A percentile compares a stretch with the other conserved stretches of the same genome.
These are phyloP conservation scores for Talaromyces pinophilus DNA, from an alignment of 2,329 filamentous ascomycete genomes.

Conservation along the genomic window DNA sequence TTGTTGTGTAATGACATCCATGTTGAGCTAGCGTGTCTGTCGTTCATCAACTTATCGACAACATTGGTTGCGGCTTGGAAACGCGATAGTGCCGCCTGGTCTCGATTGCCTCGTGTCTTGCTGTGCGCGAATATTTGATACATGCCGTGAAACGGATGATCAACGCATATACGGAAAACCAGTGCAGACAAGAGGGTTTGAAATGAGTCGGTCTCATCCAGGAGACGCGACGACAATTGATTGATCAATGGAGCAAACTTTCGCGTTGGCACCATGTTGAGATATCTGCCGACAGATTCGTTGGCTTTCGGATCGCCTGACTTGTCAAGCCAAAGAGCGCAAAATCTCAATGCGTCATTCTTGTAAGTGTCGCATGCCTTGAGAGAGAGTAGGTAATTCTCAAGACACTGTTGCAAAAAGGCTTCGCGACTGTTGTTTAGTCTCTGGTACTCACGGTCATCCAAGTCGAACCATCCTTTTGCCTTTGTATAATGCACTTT, in stretches of 20 bases:
- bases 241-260: constrained; percentile 96
- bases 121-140: constrained; percentile 90
- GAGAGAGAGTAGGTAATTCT: constrained; percentile 88
- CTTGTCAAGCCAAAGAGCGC: constrained; percentile 89
- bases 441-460: constrained; percentile 80
- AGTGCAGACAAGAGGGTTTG: constrained; percentile 73
- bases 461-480: constrained; percentile 86
- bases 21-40: constrained; percentile 55
- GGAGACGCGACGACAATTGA: constrained; percentile 88
- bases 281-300: constrained; percentile 68
- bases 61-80: constrained; percentile 72
- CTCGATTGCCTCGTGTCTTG: constrained; percentile 66
- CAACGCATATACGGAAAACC: constrained; percentile 79
- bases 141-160: constrained; percentile 96
- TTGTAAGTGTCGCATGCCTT: constrained; percentile 84
- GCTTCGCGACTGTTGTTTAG: constrained; percentile 74
- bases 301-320: constrained; percentile 77
- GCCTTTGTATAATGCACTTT: constrained; percentile 67
- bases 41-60: constrained; percentile 59
- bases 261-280: constrained; percentile 76
- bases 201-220: constrained; percentile 69
- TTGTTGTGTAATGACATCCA: constrained; percentile 75
- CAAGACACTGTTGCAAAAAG: constrained; percentile 83
- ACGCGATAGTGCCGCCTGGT: constrained; percentile 72
- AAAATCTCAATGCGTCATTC: constrained; percentile 87